phyloP scores from a whole-genome alignment of 129 eudicot genomes.

The Tanacetum coccineum region DNA sequence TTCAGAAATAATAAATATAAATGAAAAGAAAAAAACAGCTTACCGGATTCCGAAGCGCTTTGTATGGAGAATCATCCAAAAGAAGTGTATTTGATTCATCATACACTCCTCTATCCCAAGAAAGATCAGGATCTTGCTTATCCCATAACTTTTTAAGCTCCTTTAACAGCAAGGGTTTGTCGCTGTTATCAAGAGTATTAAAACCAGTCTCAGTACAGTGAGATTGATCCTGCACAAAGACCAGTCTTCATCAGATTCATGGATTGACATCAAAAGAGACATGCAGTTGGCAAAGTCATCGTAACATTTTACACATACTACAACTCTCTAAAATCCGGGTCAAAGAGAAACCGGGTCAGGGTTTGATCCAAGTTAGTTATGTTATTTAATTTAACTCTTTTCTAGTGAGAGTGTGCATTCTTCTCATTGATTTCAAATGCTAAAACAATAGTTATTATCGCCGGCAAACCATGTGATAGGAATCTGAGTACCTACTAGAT shows the following conservation, averaged over 20 bases:
- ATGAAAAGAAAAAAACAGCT: conserved; percentile 11
- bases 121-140: conserved; percentile 56
- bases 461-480: no score
- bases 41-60: conserved; percentile 82
- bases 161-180: conserved; percentile 64
- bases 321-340: no score
- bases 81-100: conserved; percentile 66
- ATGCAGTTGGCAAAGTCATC: conserved; percentile 2
- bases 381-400: no score
- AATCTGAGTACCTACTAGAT: no score
- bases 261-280: neutral
- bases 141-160: conserved; percentile 83
- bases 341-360: no score
- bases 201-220: conserved; percentile 64
- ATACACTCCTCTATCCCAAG: conserved; percentile 64
- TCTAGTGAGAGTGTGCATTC: no score
- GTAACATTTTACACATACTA: neutral
- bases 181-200: conserved; percentile 54
- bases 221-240: conserved; percentile 66
- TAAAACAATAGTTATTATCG: no score
- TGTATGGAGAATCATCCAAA: conserved; percentile 76
- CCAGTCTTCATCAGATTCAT: conserved; percentile 12
- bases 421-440: no score
- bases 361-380: no score
- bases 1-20: neutral